Evolutionary conservation across 768 basidiomycete species (phyloP), one percentile per base, ranked within the genome.

Genomic region (Tricholoma bakamatsutake): DNA sequence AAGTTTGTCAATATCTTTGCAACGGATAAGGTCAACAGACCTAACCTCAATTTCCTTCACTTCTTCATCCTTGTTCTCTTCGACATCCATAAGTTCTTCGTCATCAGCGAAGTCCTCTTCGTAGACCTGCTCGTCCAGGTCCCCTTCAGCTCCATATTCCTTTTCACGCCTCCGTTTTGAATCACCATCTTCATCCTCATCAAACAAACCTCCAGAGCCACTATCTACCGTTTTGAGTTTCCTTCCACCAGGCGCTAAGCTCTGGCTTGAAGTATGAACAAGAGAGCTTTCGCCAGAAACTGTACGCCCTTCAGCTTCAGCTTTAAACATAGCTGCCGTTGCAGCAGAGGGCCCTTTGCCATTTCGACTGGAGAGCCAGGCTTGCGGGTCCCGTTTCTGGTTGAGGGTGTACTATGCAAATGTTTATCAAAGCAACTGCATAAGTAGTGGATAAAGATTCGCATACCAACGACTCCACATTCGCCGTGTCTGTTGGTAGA

Each of bases 61-160:
- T 65, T 93, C 92, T 61, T 93, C 89, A 53, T 93, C 92, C 28
- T 48, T 48, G 40, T 91, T 82, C 54, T 82, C 80, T 53, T 88
- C 87, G 11, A 82, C 79, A 13, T 80, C 79, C 69, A 84, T 80
- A 62, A 83, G 83, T 63, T 93, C 92, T 33, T 94, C 92, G 57
- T 94, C 92, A 62, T 94, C 92, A 2, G 88, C 88, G 63, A 92
- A 87, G 15, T 89, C 87, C 63, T 87, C 89, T 63, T 93, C 90
- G 60, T 82, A 93, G 6, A 85, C 77, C 53, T 89, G 79, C 67
- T 94, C 92, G 64, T 94, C 92, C 57, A 88, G 64, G 63, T 89
- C 89, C 5, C 89, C 90, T 59, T 93, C 91, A 17, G 75, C 85
- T 13, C 86, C 88, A 61, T 79, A 74, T 63, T 88, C 86, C 58